A percentile compares a stretch with the other conserved stretches of the same genome.
These are phyloP conservation scores for Ceratobasidium sp. DNA, from an alignment of 1,284 basidiomycete genomes.

Conservation along the genomic window DNA sequence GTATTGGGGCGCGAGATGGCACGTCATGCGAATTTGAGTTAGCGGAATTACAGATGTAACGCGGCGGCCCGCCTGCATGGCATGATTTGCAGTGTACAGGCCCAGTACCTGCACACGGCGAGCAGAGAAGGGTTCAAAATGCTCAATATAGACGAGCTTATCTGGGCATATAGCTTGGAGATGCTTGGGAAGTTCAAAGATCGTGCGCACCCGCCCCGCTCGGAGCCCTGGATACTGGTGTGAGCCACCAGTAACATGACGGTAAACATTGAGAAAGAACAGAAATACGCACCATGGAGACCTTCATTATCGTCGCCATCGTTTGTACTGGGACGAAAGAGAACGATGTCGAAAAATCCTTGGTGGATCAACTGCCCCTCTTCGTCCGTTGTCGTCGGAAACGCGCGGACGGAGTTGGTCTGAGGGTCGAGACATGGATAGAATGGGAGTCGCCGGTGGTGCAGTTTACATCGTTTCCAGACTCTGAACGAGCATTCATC, in stretches of 20 bases:
- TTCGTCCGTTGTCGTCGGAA: not conserved
- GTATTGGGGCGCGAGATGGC: constrained; percentile 24
- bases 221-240: not conserved
- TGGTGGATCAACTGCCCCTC: not conserved
- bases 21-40: not conserved
- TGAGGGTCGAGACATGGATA: not conserved
- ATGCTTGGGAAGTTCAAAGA: not conserved
- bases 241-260: too few relatives aligned
- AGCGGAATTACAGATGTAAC: not conserved
- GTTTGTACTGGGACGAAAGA: not conserved
- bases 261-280: not conserved
- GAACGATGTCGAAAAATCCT: not conserved
- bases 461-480: not conserved
- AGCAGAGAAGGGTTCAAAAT: not conserved
- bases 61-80: not conserved
- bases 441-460: not conserved
- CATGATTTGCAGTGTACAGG: not conserved
- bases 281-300: not conserved
- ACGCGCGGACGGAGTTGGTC: not conserved
- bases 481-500: not conserved
- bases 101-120: not conserved
- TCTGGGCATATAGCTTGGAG: not conserved
- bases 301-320: not conserved
- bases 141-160: constrained; percentile 12
- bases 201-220: constrained; percentile 6